Percentiles rank a stretch among this genome's conserved stretches.
These are phyloP conservation scores for Lentinula sp. DNA, from an alignment of 768 basidiomycete species.

Conservation along the genomic window DNA sequence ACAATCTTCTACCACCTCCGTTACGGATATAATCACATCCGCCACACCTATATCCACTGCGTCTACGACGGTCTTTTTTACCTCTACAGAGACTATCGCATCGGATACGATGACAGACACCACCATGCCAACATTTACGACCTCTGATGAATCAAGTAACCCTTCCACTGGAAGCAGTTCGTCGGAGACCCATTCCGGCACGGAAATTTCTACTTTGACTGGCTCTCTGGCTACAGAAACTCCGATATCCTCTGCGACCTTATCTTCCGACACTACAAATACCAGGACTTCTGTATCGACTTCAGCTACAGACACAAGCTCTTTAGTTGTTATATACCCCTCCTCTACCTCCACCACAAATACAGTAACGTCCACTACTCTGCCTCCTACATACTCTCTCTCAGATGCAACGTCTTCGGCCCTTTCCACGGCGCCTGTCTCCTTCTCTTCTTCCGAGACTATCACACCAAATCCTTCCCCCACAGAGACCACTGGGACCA, in stretches of 20 bases:
- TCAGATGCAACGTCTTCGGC: neutral
- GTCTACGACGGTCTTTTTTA: too few species aligned
- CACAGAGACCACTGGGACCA: neutral
- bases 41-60: too few species aligned
- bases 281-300: neutral
- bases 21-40: neutral
- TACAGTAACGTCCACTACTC: neutral
- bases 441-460: neutral
- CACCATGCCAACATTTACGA: neutral
- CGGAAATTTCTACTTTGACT: neutral
- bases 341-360: neutral
- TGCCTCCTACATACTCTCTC: neutral
- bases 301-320: neutral
- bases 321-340: neutral
- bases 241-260: neutral
- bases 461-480: neutral
- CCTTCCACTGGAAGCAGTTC: too few species aligned
- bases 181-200: neutral
- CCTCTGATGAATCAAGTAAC: neutral
- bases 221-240: neutral
- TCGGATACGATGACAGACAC: neutral
- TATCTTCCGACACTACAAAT: neutral
- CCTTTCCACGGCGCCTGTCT: neutral
- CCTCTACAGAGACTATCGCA: neutral
- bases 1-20: neutral